These are phyloP conservation scores for Dendrostoma leiphaemia DNA, from an alignment of 2,329 filamentous ascomycete genomes.

Conservation along the genomic window DNA sequence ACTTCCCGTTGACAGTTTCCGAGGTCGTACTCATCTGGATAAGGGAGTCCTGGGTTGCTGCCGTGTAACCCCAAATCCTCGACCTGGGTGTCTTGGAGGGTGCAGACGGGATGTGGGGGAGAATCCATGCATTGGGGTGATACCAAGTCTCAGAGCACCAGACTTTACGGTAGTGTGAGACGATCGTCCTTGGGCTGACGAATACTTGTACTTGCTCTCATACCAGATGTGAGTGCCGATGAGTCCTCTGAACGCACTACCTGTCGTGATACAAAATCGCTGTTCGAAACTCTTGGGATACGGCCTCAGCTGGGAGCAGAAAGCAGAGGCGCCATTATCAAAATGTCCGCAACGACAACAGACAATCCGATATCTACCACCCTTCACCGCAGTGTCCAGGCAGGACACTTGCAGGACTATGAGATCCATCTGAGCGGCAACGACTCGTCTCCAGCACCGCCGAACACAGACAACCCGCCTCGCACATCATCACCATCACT, in stretches of 20 bases:
- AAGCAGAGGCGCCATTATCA: background rate
- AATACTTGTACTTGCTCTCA: too few relatives aligned
- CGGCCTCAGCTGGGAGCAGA: background rate
- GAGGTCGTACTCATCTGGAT: background rate
- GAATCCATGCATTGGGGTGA: background rate
- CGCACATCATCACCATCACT: constrained; percentile 13
- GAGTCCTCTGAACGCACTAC: too few relatives aligned
- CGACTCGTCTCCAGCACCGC: constrained; percentile 14
- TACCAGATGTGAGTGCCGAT: background rate
- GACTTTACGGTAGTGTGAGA: background rate
- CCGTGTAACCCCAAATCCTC: too few relatives aligned
- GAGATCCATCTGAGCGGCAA: constrained; percentile 25
- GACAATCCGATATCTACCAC: constrained; percentile 24
- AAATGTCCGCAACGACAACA: constrained; percentile 24
- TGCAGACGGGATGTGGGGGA: background rate
- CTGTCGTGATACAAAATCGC: too few relatives aligned
- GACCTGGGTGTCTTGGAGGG: too few relatives aligned
- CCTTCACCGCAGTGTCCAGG: constrained; percentile 5
- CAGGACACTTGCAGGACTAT: constrained; percentile 27
- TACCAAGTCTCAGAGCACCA: background rate
- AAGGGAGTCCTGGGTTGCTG: background rate
- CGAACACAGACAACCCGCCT: constrained; percentile 21
- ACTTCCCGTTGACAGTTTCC: too few relatives aligned
- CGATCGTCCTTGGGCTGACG: background rate
- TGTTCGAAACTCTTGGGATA: too few relatives aligned